Percentiles rank a stretch among this genome's conserved stretches.
Conservation (phyloP, 495 filamentous ascomycete genomes). For the Podospora pseudopauciseta region DNA sequence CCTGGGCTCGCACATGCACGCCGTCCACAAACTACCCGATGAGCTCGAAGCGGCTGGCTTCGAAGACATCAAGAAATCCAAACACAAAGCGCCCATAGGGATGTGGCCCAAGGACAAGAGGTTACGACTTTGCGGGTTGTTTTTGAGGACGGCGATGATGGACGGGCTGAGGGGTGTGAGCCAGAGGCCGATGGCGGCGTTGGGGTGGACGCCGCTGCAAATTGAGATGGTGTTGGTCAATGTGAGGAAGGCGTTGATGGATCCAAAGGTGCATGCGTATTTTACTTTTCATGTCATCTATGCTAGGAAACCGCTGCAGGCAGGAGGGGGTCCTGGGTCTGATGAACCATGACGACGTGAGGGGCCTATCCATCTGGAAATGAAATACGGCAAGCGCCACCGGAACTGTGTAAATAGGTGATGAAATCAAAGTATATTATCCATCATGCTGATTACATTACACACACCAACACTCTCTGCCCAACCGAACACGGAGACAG, state of each 20-base stretch:
- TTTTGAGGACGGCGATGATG: conserved; percentile 35
- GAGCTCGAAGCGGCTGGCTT: conserved; percentile 33
- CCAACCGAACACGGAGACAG: too few species aligned
- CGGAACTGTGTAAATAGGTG: too few species aligned
- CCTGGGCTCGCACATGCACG: conserved; percentile 30
- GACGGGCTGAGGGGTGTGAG: conserved; percentile 36
- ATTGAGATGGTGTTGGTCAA: conserved; percentile 42
- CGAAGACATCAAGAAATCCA: conserved; percentile 18
- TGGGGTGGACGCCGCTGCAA: conserved; percentile 37
- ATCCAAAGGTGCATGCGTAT: conserved; percentile 32
- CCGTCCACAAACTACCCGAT: conserved; percentile 18
- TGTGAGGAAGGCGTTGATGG: conserved; percentile 35
- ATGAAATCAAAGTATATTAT: too few species aligned
- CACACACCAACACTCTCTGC: too few species aligned
- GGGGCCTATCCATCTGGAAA: too few species aligned
- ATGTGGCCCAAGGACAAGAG: conserved; percentile 34
- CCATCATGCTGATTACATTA: too few species aligned
- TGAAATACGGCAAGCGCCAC: too few species aligned
- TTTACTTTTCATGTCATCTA: conserved; percentile 33
- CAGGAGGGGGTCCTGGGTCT: neutral
- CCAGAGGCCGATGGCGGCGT: conserved; percentile 28
- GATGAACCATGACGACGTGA: neutral
- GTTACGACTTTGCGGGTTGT: conserved; percentile 33
- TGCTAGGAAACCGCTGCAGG: conserved; percentile 31
- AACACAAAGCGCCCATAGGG: conserved; percentile 35